Evolutionary conservation across 805 yeast genomes (phyloP), one percentile per base, ranked within the genome.

Genomic region (Torulaspora gathmanii): DNA sequence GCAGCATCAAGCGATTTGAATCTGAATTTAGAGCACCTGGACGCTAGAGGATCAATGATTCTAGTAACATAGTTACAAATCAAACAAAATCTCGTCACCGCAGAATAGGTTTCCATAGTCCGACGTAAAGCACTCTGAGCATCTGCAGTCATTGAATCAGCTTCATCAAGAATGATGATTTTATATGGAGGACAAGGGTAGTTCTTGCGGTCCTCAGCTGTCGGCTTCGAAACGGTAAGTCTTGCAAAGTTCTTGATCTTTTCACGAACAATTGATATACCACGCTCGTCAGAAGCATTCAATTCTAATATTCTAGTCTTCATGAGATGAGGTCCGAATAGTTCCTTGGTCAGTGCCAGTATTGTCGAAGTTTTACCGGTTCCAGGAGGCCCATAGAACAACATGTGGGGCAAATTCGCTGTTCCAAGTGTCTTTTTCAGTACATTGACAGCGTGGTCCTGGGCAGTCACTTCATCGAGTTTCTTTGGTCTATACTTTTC

Each of bases 111-210:
- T 61, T 88, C 96, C 90, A 86, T 86, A 1, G 95, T 91, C 66
- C 99, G 78, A 69, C 99, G 79, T 52, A 93, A 72, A 1, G 99
- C 99, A 44, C 89, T 79, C 63, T 93, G 99, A 0, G 99, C 99
- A 57, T 88, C 97, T 34, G 87, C 78, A 8, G 99, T 93, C 97
- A 93, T 93, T 10, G 96, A 87, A 65, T 93, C 97, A 0, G 97
- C 97, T 66, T 90, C 97, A 69, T 90, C 97, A 43, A 93, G 69
- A 34, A 93, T 86, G 52, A 93, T 84, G 56, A 93, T 80, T 63
- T 93, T 93, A 67, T 86, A 93, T 4, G 98, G 97, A 1, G 99
- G 98, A 61, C 98, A 91, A 1, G 98, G 96, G 67, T 89, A 90
- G 15, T 80, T 75, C 33, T 70, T 77, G 40, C 77, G 65, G 56